Conservation (phyloP, 352 stramenopile genomes). For the Phytophthora niederhauseri region DNA sequence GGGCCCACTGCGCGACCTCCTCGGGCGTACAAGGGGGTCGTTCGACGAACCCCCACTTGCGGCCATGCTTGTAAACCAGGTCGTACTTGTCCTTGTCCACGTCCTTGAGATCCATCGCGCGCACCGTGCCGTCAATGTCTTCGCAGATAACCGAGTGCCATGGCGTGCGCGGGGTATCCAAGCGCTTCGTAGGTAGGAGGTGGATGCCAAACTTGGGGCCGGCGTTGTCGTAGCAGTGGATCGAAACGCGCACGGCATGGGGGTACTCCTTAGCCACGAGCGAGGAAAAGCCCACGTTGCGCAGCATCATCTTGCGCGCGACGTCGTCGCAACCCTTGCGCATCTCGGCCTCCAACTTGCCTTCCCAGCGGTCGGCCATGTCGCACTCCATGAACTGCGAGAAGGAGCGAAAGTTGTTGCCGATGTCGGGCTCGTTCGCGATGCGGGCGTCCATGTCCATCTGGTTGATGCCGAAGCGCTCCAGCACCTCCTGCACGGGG, state of each 20-base stretch:
- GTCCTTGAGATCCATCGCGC: slow-evolving; percentile 25
- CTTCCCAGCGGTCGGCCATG: slow-evolving; percentile 21
- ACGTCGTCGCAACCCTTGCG: slow-evolving; percentile 25
- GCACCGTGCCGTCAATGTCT: slow-evolving; percentile 15
- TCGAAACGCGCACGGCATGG: slow-evolving; percentile 24
- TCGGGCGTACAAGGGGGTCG: slow-evolving; percentile 20
- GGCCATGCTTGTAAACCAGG: slow-evolving; percentile 27
- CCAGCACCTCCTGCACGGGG: slow-evolving; percentile 25
- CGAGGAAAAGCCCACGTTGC: slow-evolving; percentile 28
- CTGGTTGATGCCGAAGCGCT: slow-evolving; percentile 25
- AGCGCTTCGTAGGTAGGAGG: slow-evolving; percentile 14
- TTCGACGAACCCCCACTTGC: slow-evolving; percentile 29
- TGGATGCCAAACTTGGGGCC: slow-evolving; percentile 30
- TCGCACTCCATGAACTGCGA: slow-evolving; percentile 29
- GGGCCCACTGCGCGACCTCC: slow-evolving; percentile 19
- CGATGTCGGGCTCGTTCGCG: slow-evolving; percentile 18
- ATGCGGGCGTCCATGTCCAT: slow-evolving; percentile 30
- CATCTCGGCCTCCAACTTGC: slow-evolving; percentile 21
- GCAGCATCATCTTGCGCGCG: slow-evolving; percentile 25
- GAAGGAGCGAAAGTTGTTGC: slow-evolving; percentile 32
- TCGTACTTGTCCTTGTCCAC: slow-evolving; percentile 32
- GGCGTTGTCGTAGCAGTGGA: slow-evolving; percentile 30
- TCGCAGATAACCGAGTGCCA: slow-evolving; percentile 27
- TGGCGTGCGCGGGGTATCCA: slow-evolving; percentile 11
- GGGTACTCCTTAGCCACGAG: slow-evolving; percentile 24